These are phyloP conservation scores for Vitis rotundifolia DNA, from an alignment of 164 flowering plant species.

Conservation along the genomic window DNA sequence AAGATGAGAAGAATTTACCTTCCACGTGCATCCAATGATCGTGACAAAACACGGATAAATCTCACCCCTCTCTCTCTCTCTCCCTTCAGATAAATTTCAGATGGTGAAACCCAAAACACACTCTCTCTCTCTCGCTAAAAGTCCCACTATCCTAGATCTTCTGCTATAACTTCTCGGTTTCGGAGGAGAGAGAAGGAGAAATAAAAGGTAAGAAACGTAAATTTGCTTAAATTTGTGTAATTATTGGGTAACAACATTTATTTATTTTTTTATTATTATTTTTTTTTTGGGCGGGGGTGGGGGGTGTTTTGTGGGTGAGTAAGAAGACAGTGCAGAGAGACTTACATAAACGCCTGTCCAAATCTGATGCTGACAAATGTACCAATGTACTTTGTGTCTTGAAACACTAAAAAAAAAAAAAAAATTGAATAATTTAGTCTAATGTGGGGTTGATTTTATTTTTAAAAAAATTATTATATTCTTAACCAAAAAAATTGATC, in stretches of 20 bases:
- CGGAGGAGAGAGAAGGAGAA: not conserved
- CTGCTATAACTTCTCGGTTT: not conserved
- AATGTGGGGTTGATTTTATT: not conserved
- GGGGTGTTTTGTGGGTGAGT: not conserved
- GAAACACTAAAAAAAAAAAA: not conserved
- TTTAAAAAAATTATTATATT: not conserved
- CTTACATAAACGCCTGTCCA: slow-evolving; percentile 23
- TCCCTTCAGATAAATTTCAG: slow-evolving; percentile 9
- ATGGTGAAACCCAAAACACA: not conserved
- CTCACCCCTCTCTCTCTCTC: slow-evolving; percentile 26
- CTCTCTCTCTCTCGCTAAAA: slow-evolving; percentile 5
- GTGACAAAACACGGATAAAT: slow-evolving; percentile 37
- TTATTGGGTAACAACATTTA: no score
- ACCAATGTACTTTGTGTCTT: slow-evolving; percentile 7
- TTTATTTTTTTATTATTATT: no score
- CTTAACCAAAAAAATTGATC: no score
- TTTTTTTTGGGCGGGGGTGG: no score
- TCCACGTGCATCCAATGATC: slow-evolving; percentile 66
- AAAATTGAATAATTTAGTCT: not conserved
- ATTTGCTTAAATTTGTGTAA: no score
- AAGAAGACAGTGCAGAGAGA: not conserved
- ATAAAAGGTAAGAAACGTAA: no score
- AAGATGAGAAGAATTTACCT: slow-evolving; percentile 37
- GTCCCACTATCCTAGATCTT: slow-evolving; percentile 1
- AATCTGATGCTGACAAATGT: slow-evolving; percentile 23